Evolutionary conservation across 306 rosid species (phyloP).

Genomic region (Sophora flavescens): DNA sequence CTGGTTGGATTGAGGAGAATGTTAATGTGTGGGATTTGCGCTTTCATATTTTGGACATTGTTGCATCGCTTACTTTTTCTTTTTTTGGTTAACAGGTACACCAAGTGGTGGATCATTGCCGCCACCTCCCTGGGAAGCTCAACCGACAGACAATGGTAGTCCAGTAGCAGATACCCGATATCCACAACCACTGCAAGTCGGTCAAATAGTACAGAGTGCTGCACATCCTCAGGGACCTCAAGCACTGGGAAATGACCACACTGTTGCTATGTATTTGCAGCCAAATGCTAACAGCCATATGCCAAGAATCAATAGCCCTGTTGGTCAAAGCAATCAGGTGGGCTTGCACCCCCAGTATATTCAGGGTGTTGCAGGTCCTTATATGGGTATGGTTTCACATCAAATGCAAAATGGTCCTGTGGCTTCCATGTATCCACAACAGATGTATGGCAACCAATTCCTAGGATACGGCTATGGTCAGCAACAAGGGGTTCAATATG

Average conservation of each 20-base stretch:
- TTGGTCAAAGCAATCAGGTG: constrained; percentile 65
- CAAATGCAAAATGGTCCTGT: constrained; percentile 62
- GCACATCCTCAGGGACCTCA: constrained; percentile 72
- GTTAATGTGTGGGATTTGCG: constrained; percentile 33
- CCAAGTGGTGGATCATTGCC: constrained; percentile 78
- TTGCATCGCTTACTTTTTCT: constrained; percentile 25
- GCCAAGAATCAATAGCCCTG: constrained; percentile 65
- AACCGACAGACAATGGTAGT: constrained; percentile 63
- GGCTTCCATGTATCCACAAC: constrained; percentile 74
- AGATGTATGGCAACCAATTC: constrained; percentile 78
- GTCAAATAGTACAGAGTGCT: constrained; percentile 63
- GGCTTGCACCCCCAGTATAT: constrained; percentile 57
- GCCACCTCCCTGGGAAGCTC: constrained; percentile 99
- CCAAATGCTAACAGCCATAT: constrained; percentile 67
- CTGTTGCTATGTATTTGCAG: constrained; percentile 72
- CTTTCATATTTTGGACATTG: constrained; percentile 16
- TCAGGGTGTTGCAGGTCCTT: constrained; percentile 58
- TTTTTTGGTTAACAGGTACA: constrained; percentile 59
- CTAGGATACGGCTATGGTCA: constrained; percentile 80
- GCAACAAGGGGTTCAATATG: constrained; percentile 68
- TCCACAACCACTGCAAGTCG: constrained; percentile 74
- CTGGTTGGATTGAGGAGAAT: constrained; percentile 38
- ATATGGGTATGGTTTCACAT: constrained; percentile 71
- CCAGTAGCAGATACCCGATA: constrained; percentile 68
- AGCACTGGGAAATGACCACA: constrained; percentile 64